phyloP scores from a whole-genome alignment of 441 rosid species.

The Heliophila coronopifolia region DNA sequence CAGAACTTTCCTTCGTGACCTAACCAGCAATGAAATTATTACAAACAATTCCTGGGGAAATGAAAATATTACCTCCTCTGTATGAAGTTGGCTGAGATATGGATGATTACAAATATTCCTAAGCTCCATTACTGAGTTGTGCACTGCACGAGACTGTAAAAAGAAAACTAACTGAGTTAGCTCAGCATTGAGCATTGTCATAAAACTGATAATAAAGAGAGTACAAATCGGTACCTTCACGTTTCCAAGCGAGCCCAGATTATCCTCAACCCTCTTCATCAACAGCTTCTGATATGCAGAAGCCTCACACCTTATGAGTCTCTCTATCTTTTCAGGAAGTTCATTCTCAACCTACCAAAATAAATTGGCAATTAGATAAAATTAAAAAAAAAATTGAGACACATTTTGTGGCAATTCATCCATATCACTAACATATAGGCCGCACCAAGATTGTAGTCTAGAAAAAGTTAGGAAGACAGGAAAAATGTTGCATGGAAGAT shows the following conservation, averaged over 20 bases:
- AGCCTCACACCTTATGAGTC: constrained; percentile 87
- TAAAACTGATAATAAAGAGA: neutral
- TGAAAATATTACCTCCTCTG: constrained; percentile 67
- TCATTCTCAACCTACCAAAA: constrained; percentile 75
- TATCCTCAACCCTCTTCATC: constrained; percentile 94
- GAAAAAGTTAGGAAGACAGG: too few species aligned
- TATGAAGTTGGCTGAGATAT: constrained; percentile 87
- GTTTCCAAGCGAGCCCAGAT: constrained; percentile 85
- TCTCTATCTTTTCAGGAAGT: constrained; percentile 91
- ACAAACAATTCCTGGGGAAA: constrained; percentile 1
- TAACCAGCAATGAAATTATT: neutral
- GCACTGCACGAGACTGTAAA: constrained; percentile 78
- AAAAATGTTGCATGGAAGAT: neutral
- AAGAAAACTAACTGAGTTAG: constrained; percentile 12
- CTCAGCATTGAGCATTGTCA: neutral
- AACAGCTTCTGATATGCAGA: constrained; percentile 93
- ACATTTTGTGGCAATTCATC: neutral
- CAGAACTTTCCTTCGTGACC: neutral
- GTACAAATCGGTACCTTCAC: constrained; percentile 49
- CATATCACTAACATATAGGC: neutral
- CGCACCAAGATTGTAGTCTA: neutral
- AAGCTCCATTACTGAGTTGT: constrained; percentile 96
- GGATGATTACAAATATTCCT: constrained; percentile 98
- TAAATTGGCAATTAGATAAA: constrained; percentile 14
- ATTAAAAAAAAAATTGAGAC: neutral